These are phyloP conservation scores for Lycium ferocissimum DNA, from an alignment of 257 asterid genomes.

Conservation along the genomic window DNA sequence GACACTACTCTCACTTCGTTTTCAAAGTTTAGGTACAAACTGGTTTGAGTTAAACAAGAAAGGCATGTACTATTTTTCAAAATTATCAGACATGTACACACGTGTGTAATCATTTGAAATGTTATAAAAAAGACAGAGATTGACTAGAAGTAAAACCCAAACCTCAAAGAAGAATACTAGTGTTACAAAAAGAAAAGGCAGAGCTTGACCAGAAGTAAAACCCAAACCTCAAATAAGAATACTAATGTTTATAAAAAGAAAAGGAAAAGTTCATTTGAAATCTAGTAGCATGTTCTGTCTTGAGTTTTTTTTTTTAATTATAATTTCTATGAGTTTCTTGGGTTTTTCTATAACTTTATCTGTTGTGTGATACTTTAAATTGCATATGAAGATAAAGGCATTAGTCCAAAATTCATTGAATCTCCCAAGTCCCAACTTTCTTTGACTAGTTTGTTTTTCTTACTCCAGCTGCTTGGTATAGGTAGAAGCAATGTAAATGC, in stretches of 20 bases:
- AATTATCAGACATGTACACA: conserved; percentile 17
- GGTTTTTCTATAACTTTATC: neutral
- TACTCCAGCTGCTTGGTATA: neutral
- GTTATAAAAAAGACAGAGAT: neutral
- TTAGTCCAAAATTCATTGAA: neutral
- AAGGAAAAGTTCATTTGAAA: neutral
- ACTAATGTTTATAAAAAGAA: too few relatives aligned
- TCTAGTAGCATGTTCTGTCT: neutral
- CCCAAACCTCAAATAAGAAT: too few relatives aligned
- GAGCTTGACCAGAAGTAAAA: too few relatives aligned
- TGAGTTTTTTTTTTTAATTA: neutral
- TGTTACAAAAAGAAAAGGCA: neutral
- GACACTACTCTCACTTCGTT: neutral
- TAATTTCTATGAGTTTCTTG: neutral
- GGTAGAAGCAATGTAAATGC: neutral
- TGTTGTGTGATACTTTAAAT: neutral
- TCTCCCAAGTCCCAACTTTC: too few relatives aligned
- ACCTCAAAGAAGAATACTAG: neutral
- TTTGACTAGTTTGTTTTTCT: too few relatives aligned
- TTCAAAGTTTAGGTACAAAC: neutral
- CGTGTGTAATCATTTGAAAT: neutral
- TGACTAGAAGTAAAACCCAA: neutral
- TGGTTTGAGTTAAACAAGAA: conserved; percentile 2
- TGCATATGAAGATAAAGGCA: neutral
- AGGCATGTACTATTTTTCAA: neutral